Base-by-base conservation (phyloP, 139 green algal species). In the Nannochloris sp. region DNA sequence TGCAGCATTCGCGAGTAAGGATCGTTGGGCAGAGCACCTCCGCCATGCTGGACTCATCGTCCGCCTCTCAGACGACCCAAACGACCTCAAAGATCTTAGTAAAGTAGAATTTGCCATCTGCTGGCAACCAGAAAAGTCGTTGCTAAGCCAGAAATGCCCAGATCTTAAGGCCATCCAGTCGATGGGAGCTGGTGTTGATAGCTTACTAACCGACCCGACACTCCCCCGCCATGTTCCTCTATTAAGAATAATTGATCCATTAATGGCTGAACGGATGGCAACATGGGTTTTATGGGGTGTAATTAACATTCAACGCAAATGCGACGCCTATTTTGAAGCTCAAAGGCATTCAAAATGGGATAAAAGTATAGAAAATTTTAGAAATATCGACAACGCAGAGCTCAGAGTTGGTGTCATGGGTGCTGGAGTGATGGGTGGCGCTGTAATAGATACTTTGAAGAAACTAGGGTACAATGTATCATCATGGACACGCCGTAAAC, bases 201-300 rank as follows among this genome's bases (percentile, higher is more conserved):
- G 55, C 23, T 47, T 81, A 7, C 54, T 87, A n/a, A 14, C 36
- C 2, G 66, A 80, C 23, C 44, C 66, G 12, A 64, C 68, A 6
- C 46, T 86, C 7, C 75, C 75, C 0, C 9, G 57, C 4, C 30
- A 67, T 19, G 56, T 87, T n/a, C 68, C 74, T 3, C 61, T 84
- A 13, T 44, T 83, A 31, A 60, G 80, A 6, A 70, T 83, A 34
- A 77, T 85, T 13, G 81, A 88, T 53, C 81, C 81, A 0, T 57
- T 85, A 0, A 88, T 88, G 81, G 74, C 73, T 3, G 54, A 79
- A 57, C 69, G 81, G 32, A 87, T 88, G 79, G 76, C 80, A 27
- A 85, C 81, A 0, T 88, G 76, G 76, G 76, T 84, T 33, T 37
- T 84, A 44, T 87, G 81, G 81, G 81, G 63, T 0, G 68, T 45